phyloP scores from a whole-genome alignment of 768 basidiomycete species.

The Auriscalpium microsporum region DNA sequence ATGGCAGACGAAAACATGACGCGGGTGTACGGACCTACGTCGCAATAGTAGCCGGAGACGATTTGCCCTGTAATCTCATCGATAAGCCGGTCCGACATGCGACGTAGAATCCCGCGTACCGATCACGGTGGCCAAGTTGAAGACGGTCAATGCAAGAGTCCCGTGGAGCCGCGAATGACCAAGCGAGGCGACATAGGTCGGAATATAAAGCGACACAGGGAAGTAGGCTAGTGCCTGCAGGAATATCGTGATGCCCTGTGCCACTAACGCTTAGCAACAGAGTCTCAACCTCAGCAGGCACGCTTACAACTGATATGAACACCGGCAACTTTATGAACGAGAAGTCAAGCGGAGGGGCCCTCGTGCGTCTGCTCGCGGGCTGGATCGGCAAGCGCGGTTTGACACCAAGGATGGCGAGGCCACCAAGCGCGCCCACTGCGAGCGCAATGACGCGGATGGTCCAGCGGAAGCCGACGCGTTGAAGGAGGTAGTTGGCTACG shows the following conservation, averaged over 20 bases:
- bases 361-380: slow-evolving; percentile 7
- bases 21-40: slow-evolving; percentile 18
- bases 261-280: too few relatives aligned
- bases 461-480: slow-evolving; percentile 14
- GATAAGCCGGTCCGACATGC: background rate
- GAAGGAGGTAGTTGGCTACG: slow-evolving; percentile 11
- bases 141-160: slow-evolving; percentile 16
- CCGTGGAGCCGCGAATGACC: slow-evolving; percentile 15
- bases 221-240: slow-evolving; percentile 21
- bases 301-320: slow-evolving; percentile 18
- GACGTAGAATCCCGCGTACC: background rate
- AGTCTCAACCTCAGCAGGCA: too few relatives aligned
- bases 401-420: slow-evolving; percentile 13
- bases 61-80: slow-evolving; percentile 10
- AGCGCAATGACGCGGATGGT: slow-evolving; percentile 17
- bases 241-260: slow-evolving; percentile 10
- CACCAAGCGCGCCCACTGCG: slow-evolving; percentile 8
- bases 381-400: slow-evolving; percentile 18
- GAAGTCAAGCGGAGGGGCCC: slow-evolving; percentile 14
- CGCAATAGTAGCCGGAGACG: slow-evolving; percentile 17
- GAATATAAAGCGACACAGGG: slow-evolving; percentile 20
- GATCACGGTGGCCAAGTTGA: slow-evolving; percentile 19
- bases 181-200: slow-evolving; percentile 14
- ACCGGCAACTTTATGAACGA: slow-evolving; percentile 14
- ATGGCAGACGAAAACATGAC: slow-evolving; percentile 16